phyloP scores from a whole-genome alignment of 2,329 filamentous ascomycete genomes.

The Trichophyton simii region DNA sequence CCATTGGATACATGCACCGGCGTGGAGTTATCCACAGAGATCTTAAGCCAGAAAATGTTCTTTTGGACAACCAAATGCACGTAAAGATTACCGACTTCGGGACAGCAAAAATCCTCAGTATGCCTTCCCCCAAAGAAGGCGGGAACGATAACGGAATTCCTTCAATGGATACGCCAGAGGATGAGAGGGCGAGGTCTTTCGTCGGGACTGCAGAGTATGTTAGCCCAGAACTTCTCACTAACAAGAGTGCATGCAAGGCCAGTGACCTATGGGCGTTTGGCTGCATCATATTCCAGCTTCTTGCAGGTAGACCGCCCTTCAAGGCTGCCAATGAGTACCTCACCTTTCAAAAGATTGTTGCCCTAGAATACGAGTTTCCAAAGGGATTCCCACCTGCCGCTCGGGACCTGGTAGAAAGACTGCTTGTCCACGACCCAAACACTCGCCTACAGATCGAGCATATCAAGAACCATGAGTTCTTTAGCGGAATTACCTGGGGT shows the following conservation, averaged over 20 bases:
- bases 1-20: slow-evolving; percentile 96
- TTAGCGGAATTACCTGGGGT: slow-evolving; percentile 75
- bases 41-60: slow-evolving; percentile 90
- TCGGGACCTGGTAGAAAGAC: slow-evolving; percentile 76
- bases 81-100: slow-evolving; percentile 99
- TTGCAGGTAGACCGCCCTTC: slow-evolving; percentile 93
- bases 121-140: slow-evolving; percentile 34
- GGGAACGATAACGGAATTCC: slow-evolving; percentile 34
- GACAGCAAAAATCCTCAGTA: slow-evolving; percentile 80
- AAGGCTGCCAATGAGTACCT: slow-evolving; percentile 92
- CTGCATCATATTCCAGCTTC: slow-evolving; percentile 90
- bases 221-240: slow-evolving; percentile 88
- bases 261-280: slow-evolving; percentile 98
- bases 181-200: slow-evolving; percentile 77
- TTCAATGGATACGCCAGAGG: slow-evolving; percentile 43
- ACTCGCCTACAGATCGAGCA: slow-evolving; percentile 82
- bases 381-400: slow-evolving; percentile 74
- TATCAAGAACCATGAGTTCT: slow-evolving; percentile 93
- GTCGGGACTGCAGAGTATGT: slow-evolving; percentile 98
- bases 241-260: slow-evolving; percentile 94
- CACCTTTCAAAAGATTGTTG: slow-evolving; percentile 97
- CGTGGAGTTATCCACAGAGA: slow-evolving; percentile 93
- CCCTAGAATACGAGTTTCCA: slow-evolving; percentile 86
- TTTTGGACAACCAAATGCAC: slow-evolving; percentile 90
- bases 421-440: slow-evolving; percentile 77